phyloP scores from a whole-genome alignment of 768 basidiomycete genomes.

The Polyporus arcularius region DNA sequence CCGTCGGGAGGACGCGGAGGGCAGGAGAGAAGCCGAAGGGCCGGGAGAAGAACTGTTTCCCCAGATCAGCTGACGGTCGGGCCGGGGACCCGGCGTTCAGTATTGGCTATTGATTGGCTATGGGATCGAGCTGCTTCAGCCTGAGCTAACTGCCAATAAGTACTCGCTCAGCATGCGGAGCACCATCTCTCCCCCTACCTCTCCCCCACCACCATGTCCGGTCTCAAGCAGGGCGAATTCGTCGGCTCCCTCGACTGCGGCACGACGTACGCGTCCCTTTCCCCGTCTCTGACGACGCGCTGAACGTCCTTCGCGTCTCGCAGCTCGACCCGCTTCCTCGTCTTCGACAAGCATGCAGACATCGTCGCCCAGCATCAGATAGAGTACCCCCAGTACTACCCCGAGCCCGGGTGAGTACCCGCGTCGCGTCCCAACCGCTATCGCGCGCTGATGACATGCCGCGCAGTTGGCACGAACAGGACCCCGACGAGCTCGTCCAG shows the following conservation, averaged over 20 bases:
- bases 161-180: background rate
- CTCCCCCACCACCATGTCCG: constrained; percentile 30
- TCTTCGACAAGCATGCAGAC: constrained; percentile 86
- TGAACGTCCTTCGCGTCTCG: constrained; percentile 1
- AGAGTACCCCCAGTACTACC: constrained; percentile 94
- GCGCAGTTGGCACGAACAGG: constrained; percentile 92
- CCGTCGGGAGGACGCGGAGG: background rate
- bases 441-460: background rate
- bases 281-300: background rate
- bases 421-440: background rate
- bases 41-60: constrained; percentile 4
- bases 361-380: constrained; percentile 87
- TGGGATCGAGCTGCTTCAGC: background rate
- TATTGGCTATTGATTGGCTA: background rate
- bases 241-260: constrained; percentile 94
- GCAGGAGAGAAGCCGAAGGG: background rate
- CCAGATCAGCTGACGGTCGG: constrained; percentile 17
- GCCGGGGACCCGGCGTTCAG: constrained; percentile 4
- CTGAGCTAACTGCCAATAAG: background rate
- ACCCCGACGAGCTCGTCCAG: constrained; percentile 78
- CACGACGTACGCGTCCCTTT: constrained; percentile 69
- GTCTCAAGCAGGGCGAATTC: constrained; percentile 70
- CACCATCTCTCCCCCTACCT: background rate
- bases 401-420: constrained; percentile 67
- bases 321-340: constrained; percentile 89